These are phyloP conservation scores for Globisporangium echinulatum DNA, from an alignment of 352 stramenopile genomes.

Conservation along the genomic window DNA sequence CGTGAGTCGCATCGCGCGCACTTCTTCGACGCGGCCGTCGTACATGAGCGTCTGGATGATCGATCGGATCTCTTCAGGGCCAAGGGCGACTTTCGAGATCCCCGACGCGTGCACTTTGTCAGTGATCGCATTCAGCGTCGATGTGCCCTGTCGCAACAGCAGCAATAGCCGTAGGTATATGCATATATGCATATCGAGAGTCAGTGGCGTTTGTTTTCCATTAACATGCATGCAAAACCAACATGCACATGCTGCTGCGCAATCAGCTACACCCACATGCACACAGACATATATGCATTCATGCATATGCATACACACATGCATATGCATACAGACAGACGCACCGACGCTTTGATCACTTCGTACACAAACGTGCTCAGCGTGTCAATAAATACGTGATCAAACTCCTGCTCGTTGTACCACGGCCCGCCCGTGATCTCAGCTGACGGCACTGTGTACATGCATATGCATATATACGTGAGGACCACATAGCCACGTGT, in stretches of 20 bases:
- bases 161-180: not conserved
- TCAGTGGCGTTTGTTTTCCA: no score
- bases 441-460: conserved; percentile 85
- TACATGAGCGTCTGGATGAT: conserved; percentile 93
- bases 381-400: conserved; percentile 98
- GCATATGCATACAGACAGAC: not conserved
- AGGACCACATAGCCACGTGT: conserved; percentile 10
- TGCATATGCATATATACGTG: not conserved
- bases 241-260: no score
- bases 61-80: conserved; percentile 85
- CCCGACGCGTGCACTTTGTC: conserved; percentile 87
- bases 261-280: no score
- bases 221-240: no score
- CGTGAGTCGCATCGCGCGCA: conserved; percentile 71
- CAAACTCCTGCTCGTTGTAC: conserved; percentile 99
- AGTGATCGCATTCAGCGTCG: conserved; percentile 83
- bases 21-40: conserved; percentile 87
- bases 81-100: conserved; percentile 88
- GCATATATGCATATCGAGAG: no score
- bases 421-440: conserved; percentile 98
- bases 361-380: conserved; percentile 93
- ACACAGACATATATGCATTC: not conserved
- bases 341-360: conserved; percentile 77
- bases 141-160: conserved; percentile 44
- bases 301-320: no score